A percentile compares a stretch with the other conserved stretches of the same genome.
Conservation (phyloP, 495 filamentous ascomycete genomes). For the Podospora didyma region DNA sequence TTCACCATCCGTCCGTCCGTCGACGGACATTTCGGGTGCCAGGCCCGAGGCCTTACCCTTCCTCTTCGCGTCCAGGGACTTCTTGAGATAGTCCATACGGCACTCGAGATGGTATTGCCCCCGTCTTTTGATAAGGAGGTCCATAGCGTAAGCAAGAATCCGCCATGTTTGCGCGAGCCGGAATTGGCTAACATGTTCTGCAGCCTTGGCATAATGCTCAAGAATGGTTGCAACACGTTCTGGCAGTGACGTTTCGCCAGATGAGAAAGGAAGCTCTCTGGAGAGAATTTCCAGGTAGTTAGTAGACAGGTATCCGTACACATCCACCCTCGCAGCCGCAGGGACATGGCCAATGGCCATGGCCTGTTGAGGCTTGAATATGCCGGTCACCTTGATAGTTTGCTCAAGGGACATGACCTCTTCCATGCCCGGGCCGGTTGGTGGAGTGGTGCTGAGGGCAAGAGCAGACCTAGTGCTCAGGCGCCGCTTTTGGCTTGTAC, state of each 20-base stretch:
- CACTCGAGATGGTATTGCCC: slow-evolving; percentile 52
- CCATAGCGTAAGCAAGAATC: slow-evolving; percentile 58
- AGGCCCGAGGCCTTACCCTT: slow-evolving; percentile 13
- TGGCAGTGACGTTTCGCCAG: slow-evolving; percentile 26
- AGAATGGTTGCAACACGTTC: slow-evolving; percentile 50
- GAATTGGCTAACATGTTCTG: slow-evolving; percentile 55
- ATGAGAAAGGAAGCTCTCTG: slow-evolving; percentile 32
- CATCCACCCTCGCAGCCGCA: slow-evolving; percentile 45
- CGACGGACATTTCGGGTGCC: slow-evolving; percentile 9
- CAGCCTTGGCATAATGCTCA: slow-evolving; percentile 58
- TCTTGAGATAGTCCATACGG: slow-evolving; percentile 31
- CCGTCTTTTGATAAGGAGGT: slow-evolving; percentile 55
- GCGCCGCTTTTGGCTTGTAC: slow-evolving; percentile 33
- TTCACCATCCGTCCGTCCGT: slow-evolving; percentile 21
- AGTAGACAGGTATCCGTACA: slow-evolving; percentile 57
- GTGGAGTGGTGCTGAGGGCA: slow-evolving; percentile 55
- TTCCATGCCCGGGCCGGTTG: slow-evolving; percentile 43
- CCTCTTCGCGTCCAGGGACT: slow-evolving; percentile 9
- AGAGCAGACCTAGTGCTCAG: slow-evolving; percentile 33
- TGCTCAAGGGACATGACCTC: slow-evolving; percentile 59
- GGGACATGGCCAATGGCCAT: slow-evolving; percentile 60
- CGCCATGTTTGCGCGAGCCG: slow-evolving; percentile 74
- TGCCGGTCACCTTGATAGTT: slow-evolving; percentile 52
- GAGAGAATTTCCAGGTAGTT: slow-evolving; percentile 52
- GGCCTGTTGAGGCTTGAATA: slow-evolving; percentile 53